Percentiles rank a stretch among this genome's conserved stretches.
Conservation (phyloP, 257 asterid species). For the Eucommia ulmoides region DNA sequence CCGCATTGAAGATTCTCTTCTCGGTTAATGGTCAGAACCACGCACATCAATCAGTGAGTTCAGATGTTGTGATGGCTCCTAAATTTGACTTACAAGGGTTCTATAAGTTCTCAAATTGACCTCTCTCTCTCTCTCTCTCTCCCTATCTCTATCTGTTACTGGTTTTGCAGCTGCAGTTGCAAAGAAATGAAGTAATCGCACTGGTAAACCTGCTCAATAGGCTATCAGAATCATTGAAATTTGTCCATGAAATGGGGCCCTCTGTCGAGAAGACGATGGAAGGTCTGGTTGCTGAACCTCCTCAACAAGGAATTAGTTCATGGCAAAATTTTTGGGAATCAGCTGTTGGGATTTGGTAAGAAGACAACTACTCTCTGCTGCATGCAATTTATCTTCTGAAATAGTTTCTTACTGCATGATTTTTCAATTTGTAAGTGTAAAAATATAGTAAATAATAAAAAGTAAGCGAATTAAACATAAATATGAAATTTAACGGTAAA, state of each 20-base stretch:
- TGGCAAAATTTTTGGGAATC: constrained; percentile 31
- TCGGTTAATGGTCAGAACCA: constrained; percentile 49
- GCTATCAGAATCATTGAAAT: constrained; percentile 72
- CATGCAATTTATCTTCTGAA: constrained; percentile 4
- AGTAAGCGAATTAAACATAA: not conserved
- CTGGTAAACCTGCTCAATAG: constrained; percentile 74
- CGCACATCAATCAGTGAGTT: constrained; percentile 50
- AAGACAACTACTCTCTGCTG: constrained; percentile 14
- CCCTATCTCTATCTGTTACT: constrained; percentile 1
- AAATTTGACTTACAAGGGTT: not conserved
- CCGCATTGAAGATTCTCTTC: constrained; percentile 84
- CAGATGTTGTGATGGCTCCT: not conserved
- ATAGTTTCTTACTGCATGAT: not conserved
- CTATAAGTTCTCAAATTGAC: not conserved
- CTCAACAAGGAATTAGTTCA: constrained; percentile 18
- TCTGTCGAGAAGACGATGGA: constrained; percentile 36
- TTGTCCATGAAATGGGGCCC: constrained; percentile 60
- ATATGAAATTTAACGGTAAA: not conserved
- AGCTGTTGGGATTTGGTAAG: constrained; percentile 25
- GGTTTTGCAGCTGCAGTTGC: constrained; percentile 58
- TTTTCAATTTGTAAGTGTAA: not conserved
- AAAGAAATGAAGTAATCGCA: constrained; percentile 93
- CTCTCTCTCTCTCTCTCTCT: not conserved
- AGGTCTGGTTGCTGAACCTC: constrained; percentile 31
- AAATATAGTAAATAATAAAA: not conserved